Evolutionary conservation across 2,329 filamentous ascomycete species (phyloP), one percentile per base, ranked within the genome.

Genomic region (Xylariaceae sp.): DNA sequence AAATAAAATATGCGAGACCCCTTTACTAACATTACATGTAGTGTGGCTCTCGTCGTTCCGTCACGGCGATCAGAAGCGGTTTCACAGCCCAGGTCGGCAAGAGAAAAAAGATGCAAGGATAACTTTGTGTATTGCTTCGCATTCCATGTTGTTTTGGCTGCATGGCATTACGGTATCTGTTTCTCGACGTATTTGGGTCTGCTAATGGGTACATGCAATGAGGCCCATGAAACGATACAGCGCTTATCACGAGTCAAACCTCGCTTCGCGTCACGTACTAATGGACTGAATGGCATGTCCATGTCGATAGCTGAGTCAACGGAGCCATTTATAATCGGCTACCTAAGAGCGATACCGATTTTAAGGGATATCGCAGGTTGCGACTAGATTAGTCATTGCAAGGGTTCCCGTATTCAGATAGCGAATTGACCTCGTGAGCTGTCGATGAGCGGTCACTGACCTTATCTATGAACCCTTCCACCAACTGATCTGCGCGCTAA

Each of bases 11-110:
- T n/a, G n/a, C 9, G 37, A 40, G 4, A 7, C 4, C 21, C 21
- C 6, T 26, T 16, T 52, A 37, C 56, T 61, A 47, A 61, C 33
- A 46, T 28, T 7, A 12, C 2, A 11, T 52, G 9, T 11, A 60
- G 56, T 92, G 89, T 71, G 88, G 88, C 63, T 90, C 87, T 49
- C 84, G 94, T 78, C 89, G 93, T 75, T 92, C 88, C 72, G 94
- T 98, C 75, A 92, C 92, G 60, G 93, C 95, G 67, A 99, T 99
- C 89, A 99, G 99, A 88, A 96, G 92, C 61, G 95, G 95, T 92
- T 99, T 99, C 92, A 96, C 93, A 72, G 95, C 95, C 77, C 95
- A 98, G 81, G 91, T 99, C 77, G 95, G 95, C 76, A 97, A 97
- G 90, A 90, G 95, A 85, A 95, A 88, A 84, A 96, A 96, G 86